Evolutionary conservation across 148 eudicot species (phyloP), one percentile per base, ranked within the genome.

Genomic region (Beta vulgaris): DNA sequence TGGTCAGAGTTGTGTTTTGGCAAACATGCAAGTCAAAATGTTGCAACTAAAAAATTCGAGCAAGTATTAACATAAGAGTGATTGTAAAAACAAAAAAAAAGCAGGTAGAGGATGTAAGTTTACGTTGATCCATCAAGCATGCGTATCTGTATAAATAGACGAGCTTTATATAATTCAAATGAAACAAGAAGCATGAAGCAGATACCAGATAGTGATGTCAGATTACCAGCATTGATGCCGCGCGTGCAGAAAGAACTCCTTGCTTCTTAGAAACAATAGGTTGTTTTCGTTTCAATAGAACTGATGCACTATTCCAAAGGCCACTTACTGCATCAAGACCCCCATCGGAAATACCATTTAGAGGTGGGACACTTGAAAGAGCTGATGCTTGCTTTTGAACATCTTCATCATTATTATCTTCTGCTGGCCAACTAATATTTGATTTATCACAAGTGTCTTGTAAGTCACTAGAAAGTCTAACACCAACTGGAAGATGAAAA

Each of bases 181-280:
- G 25, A 73, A 43, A 18, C 39, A 3, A 44, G 7, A 57, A 77
- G 21, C 57, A 59, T n/a, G 71, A 28, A 59, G 32, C 61, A 78
- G 49, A 42, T 12, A 82, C 69, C 74, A 64, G 15, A 43, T 44
- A 31, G 35, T 55, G 76, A 34, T 72, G 62, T 49, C 34, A 71
- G 48, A 60, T 81, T 85, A 94, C 98, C 96, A 94, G 88, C 98
- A 94, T 94, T n/a, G 98, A 94, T 48, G 96, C 91, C 40, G 98
- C 98, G 70, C 98, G 97, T 40, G 79, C 76, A 65, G 98, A 88
- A 68, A 94, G 89, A 86, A 77, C 74, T 72, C 97, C 95, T 71
- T 87, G 90, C 76, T 82, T 94, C 69, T 85, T 86, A 37, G 85
- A 76, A 73, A 68, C 75, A 74, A 77, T 79, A 49, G 72, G 55